phyloP scores from a whole-genome alignment of 306 rosid species.

The Prosopis cineraria region DNA sequence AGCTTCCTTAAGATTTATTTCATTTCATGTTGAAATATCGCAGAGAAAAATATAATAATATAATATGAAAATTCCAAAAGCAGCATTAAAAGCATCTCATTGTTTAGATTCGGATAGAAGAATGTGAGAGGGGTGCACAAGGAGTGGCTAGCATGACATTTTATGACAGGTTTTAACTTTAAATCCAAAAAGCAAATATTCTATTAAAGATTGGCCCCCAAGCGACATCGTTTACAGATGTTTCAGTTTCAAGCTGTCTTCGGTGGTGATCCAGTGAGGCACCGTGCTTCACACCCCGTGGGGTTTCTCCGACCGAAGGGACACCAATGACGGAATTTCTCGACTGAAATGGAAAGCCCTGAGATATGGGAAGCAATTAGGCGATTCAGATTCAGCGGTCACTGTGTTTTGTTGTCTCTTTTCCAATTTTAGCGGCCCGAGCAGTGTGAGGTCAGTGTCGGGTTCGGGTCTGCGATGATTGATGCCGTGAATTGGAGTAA shows the following conservation, averaged over 20 bases:
- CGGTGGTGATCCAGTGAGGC: slow-evolving; percentile 32
- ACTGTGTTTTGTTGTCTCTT: slow-evolving; percentile 17
- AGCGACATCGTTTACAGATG: slow-evolving; percentile 39
- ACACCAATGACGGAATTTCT: slow-evolving; percentile 37
- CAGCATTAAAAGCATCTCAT: slow-evolving; percentile 8
- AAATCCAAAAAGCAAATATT: slow-evolving; percentile 20
- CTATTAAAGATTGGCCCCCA: background rate
- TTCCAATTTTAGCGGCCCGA: slow-evolving; percentile 27
- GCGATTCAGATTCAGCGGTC: slow-evolving; percentile 23
- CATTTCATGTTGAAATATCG: background rate
- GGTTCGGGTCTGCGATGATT: slow-evolving; percentile 30
- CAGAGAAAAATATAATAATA: background rate
- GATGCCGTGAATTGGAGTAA: slow-evolving; percentile 5
- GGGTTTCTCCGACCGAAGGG: slow-evolving; percentile 26
- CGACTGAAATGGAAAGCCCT: background rate
- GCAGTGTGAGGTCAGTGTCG: slow-evolving; percentile 32
- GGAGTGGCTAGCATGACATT: slow-evolving; percentile 32
- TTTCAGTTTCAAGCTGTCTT: slow-evolving; percentile 1
- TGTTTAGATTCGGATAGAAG: background rate
- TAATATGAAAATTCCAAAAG: background rate
- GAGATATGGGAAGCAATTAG: slow-evolving; percentile 16
- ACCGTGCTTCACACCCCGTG: slow-evolving; percentile 35
- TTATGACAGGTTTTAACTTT: background rate
- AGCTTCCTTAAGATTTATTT: background rate
- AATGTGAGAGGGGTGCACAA: background rate